Evolutionary conservation across 2,329 filamentous ascomycete species (phyloP), one percentile per base, ranked within the genome.

Genomic region (Aspergillus piperis): DNA sequence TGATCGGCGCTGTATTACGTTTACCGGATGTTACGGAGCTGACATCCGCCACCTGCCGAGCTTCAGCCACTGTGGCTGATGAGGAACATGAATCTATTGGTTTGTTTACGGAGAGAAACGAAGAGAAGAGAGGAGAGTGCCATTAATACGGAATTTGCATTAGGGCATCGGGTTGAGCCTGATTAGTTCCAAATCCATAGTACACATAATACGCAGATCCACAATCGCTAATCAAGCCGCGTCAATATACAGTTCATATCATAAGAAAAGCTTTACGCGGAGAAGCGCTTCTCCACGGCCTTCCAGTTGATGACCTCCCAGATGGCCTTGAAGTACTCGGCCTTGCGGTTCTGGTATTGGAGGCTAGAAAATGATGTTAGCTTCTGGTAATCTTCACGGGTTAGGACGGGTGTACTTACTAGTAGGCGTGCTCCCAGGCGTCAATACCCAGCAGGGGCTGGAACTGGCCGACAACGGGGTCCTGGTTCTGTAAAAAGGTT

Each of bases 301-400:
- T 92, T 92, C 93, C 93, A 97, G 87, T 96, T 96, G 78, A 96
- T 83, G 53, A 96, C 92, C 69, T 96, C 91, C 93, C 93, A 96
- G 76, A 96, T 90, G 61, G 91, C 91, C 71, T 86, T 86, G 80
- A 96, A 96, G 84, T 96, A 96, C 82, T 96, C 92, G 60, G 90
- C 92, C 87, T 96, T 96, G 79, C 92, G 89, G 84, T 96, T 96
- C 86, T 96, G 86, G 82, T 96, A 96, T 82, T 96, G 91, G 64
- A 96, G 84, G 81, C 84, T 86, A 65, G 62, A 36, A 68, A 61
- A 54, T 60, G 25, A 8, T 41, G 62, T 74, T 64, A 72, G 67
- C 53, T 47, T 15, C 47, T 27, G 32, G n/a, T 42, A 15, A 19
- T 3, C 10, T 13, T 21, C 23, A 21, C 36, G n/a, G 3, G 10